These are phyloP conservation scores for Talaromyces wortmannii DNA, from an alignment of 495 filamentous ascomycete species.

Conservation along the genomic window DNA sequence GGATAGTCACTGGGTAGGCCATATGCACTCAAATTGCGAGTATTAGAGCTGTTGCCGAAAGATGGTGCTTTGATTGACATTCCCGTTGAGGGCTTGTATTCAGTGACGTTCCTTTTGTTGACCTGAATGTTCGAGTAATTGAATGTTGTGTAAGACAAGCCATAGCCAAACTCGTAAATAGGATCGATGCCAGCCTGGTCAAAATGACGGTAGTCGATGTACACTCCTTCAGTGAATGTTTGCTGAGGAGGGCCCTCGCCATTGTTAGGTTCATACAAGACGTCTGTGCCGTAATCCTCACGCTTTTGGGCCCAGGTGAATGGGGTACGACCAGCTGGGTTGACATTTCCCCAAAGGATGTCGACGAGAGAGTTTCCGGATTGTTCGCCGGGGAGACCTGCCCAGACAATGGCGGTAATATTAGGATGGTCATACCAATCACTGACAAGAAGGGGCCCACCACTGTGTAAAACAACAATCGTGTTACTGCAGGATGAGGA, in stretches of 20 bases:
- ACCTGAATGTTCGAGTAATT: conserved; percentile 33
- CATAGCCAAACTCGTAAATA: conserved; percentile 62
- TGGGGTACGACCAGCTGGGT: conserved; percentile 59
- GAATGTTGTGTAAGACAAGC: conserved; percentile 62
- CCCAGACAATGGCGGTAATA: conserved; percentile 55
- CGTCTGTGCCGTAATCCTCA: conserved; percentile 47
- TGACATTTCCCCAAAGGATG: conserved; percentile 53
- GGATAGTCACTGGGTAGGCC: conserved; percentile 61
- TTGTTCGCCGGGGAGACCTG: conserved; percentile 57
- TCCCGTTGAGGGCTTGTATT: conserved; percentile 63
- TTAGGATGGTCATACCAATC: conserved; percentile 54
- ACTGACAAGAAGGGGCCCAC: conserved; percentile 50
- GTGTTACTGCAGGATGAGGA: conserved; percentile 52
- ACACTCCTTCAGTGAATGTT: conserved; percentile 57
- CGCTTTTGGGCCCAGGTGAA: conserved; percentile 64
- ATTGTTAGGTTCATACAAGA: conserved; percentile 24
- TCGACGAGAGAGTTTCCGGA: conserved; percentile 48
- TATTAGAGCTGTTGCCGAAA: conserved; percentile 61
- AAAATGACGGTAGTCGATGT: conserved; percentile 63
- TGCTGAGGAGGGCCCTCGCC: conserved; percentile 40
- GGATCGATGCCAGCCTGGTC: conserved; percentile 51
- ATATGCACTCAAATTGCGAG: conserved; percentile 56
- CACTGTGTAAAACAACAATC: conserved; percentile 55
- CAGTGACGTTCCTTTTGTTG: conserved; percentile 21
- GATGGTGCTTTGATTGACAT: conserved; percentile 58